Base-by-base conservation (phyloP, 129 eudicot species). In the Ambrosia trifida region DNA sequence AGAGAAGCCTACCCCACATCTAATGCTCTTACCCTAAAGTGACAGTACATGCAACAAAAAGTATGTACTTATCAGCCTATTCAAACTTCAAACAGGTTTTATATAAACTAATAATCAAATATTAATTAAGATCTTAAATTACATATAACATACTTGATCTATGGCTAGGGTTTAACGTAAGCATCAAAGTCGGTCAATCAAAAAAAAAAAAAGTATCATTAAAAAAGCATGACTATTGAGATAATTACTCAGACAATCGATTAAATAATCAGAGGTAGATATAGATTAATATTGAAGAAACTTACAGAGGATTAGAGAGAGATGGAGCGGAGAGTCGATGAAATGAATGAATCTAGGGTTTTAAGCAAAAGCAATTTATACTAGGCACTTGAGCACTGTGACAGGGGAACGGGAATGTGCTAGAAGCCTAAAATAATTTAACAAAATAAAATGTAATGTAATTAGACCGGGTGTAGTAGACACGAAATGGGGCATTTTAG, bases 241-340 rank as follows among this genome's bases (percentile, higher is more conserved):
- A 20, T 9, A 10, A 74, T 54, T 46, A 52, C 43, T 38, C 47
- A 65, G 20, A 66, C 57, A 2, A 50, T 74, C 57, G 13, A 65
- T 40, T 63, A 18, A 45, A 7, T 52, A 52, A 11, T 49, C 16
- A 24, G 49, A 11, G 0, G 35, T 3, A 32, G 12, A 47, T 68
- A 69, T 10, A 30, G 16, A 16, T 18, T 3, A 19, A 30, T 7
- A 14, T 20, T 38, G 66, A 66, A 68, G 44, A 76, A 76, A 14
- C 80, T 76, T 76, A 76, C 80, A 76, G 56, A 13, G 24, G 57
- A 64, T 41, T 65, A 17, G 13, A 32, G 67, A 33, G 52, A 53
- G 44, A 3, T 57, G 79, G 51, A 49, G 64, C 66, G 32, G 70
- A 44, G 44, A 57, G 45, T 46, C 69, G 69, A 76, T 35, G 53